A percentile compares a stretch with the other conserved stretches of the same genome.
phyloP scores from a whole-genome alignment of 495 filamentous ascomycete species.

The Aspergillus ellipticus region DNA sequence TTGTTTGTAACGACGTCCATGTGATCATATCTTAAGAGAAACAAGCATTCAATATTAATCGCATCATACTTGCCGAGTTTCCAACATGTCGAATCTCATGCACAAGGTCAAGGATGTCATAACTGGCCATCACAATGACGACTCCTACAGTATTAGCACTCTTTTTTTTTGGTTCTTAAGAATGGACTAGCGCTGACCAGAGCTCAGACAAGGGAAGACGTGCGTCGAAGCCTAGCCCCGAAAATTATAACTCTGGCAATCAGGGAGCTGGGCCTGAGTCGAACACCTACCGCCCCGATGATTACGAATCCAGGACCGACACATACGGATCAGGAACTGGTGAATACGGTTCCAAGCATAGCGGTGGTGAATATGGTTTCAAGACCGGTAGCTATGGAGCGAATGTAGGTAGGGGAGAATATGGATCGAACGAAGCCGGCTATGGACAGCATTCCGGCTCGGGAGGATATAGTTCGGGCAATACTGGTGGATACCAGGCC shows the following conservation, averaged over 20 bases:
- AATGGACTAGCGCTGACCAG: not conserved
- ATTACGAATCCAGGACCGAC: conserved; percentile 23
- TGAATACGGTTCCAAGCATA: no score
- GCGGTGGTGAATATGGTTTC: conserved; percentile 3
- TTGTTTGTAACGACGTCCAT: no score
- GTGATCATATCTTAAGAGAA: no score
- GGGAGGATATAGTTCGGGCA: no score
- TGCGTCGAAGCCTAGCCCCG: conserved; percentile 39
- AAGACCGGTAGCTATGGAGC: not conserved
- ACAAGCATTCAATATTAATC: no score
- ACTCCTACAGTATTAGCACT: conserved; percentile 12
- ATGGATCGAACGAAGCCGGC: conserved; percentile 18
- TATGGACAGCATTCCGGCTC: no score
- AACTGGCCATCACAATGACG: conserved; percentile 29
- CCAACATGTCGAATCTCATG: conserved; percentile 63
- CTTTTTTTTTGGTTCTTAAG: no score
- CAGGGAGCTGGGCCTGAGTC: conserved; percentile 17
- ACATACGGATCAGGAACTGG: conserved; percentile 8
- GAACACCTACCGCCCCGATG: conserved; percentile 7
- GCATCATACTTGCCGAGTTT: not conserved
- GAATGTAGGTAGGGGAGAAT: conserved; percentile 11
- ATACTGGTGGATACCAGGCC: conserved; percentile 2
- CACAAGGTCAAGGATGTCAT: conserved; percentile 74
- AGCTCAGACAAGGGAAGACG: conserved; percentile 17
- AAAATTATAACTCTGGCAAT: conserved; percentile 3